Evolutionary conservation across 2,329 filamentous ascomycete species (phyloP), one percentile per base, ranked within the genome.

Genomic region (Xylaria polymorpha): DNA sequence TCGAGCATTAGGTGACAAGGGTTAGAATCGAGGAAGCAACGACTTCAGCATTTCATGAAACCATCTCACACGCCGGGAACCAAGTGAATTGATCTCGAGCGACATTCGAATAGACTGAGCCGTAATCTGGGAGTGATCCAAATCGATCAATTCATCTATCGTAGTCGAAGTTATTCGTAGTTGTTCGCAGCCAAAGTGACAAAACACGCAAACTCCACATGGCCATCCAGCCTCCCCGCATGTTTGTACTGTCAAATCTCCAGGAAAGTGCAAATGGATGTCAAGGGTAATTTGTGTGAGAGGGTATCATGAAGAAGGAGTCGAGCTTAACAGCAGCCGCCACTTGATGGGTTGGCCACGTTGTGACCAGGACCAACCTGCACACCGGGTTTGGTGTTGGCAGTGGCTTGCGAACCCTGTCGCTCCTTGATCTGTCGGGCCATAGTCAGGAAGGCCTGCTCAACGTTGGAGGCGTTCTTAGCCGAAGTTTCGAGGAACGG

Each of bases 391-490:
- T 98, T 99, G 86, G 95, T 97, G 90, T 98, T 98, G 86, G 94
- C 94, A 74, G 92, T 92, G 53, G 93, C 92, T 73, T 95, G 96
- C 76, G 94, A 97, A 79, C 96, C 96, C 95, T 99, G 99, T 80
- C 96, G 92, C 87, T 98, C 95, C 90, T 99, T 99, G 86, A 99
- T 99, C 85, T 99, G 96, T 83, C 96, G 92, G 77, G 96, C 96
- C 96, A 99, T 99, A 82, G 96, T 99, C 85, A 99, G 85, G 91
- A 99, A 99, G 80, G 96, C 95, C 85, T 99, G 96, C 86, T 99
- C 96, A 82, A 99, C 96, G 83, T 99, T 99, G 85, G 93, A 97
- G 75, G 96, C 95, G 85, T 97, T 98, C 92, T 99, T 99, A 80
- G 96, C 96, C 50, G 96, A 99, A 20, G 96, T 99, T 89, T 99